Base-by-base conservation (phyloP, 2,329 filamentous ascomycete species). In the Hirsutella thompsonii region DNA sequence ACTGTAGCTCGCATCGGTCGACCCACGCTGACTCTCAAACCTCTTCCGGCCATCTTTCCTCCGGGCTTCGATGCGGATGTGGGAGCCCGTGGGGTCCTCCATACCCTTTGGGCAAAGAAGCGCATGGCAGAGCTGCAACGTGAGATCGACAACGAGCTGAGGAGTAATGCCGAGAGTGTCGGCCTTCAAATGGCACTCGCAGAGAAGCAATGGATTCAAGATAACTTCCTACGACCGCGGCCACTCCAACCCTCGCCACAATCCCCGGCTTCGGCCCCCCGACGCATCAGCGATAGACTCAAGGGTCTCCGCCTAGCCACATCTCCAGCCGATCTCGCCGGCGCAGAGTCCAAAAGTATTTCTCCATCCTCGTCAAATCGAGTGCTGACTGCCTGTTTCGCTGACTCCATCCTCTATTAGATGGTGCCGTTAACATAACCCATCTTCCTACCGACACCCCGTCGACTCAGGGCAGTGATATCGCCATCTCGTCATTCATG, bases 21-120 rank as follows among this genome's bases (percentile, higher is more conserved):
- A 44, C 50, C 58, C 45, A 43, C 62, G 54, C 69, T 76, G 18
- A 56, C 74, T 34, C 79, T 88, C 11, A 89, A 89, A 54, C 85
- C 87, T 1, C 67, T 94, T 39, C 88, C 88, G 0, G 88, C 88
- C 26, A 90, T 94, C 49, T 94, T 90, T 54, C 81, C 85, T 1
- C 76, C 81, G 0, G 81, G 82, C 44, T 67, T 94, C 20, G 81
- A 83, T 2, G 72, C 74, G 3, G 81, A 76, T 19, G 74, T 79
- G 0, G 84, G 85, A 6, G 79, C 80, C 52, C 83, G 85, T 47
- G 88, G 88, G 2, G 85, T 94, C 2, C 62, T 94, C 44, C 89
- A 94, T 56, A 94, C 86, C 2, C 78, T 90, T 43, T 95, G 89
- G 87, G 89, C 85, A 16, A 88, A 88, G 67, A 81, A 84, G 58